Percentiles rank a stretch among this genome's conserved stretches.
phyloP scores from a whole-genome alignment of 2,329 filamentous ascomycete species.

The Aspergillus melleus region DNA sequence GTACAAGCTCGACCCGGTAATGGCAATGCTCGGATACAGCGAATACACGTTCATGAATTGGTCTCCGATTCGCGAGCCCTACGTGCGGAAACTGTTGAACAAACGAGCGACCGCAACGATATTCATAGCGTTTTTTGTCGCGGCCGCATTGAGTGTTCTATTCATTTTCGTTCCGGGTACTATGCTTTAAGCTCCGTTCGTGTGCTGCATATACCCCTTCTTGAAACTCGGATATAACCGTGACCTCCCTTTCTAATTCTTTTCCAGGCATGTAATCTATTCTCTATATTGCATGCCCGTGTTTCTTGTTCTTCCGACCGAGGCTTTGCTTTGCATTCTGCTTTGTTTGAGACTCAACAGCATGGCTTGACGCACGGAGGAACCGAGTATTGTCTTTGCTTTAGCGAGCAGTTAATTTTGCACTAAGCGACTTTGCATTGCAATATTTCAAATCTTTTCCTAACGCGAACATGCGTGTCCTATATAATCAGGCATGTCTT shows the following conservation, averaged over 20 bases:
- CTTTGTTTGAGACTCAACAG: neutral
- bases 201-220: neutral
- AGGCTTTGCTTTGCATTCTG: neutral
- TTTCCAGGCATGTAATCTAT: neutral
- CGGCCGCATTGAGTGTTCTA: conserved; percentile 78
- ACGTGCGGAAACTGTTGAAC: conserved; percentile 79
- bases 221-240: too few relatives aligned
- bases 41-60: conserved; percentile 97
- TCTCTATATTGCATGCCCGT: neutral
- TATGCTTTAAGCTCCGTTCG: conserved; percentile 32
- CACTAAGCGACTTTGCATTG: neutral
- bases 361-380: neutral
- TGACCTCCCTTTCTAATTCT: neutral
- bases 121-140: conserved; percentile 70
- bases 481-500: neutral
- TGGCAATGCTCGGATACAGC: conserved; percentile 85
- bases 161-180: conserved; percentile 94
- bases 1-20: conserved; percentile 88
- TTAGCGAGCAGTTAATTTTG: neutral
- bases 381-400: neutral
- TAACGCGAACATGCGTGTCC: neutral
- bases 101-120: conserved; percentile 83
- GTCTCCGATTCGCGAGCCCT: conserved; percentile 83
- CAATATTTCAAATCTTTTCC: neutral
- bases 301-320: neutral